Percentiles rank a stretch among this genome's conserved stretches.
Evolutionary conservation across 2,329 filamentous ascomycete genomes (phyloP).

Genomic region (Lachnum nothofagi): DNA sequence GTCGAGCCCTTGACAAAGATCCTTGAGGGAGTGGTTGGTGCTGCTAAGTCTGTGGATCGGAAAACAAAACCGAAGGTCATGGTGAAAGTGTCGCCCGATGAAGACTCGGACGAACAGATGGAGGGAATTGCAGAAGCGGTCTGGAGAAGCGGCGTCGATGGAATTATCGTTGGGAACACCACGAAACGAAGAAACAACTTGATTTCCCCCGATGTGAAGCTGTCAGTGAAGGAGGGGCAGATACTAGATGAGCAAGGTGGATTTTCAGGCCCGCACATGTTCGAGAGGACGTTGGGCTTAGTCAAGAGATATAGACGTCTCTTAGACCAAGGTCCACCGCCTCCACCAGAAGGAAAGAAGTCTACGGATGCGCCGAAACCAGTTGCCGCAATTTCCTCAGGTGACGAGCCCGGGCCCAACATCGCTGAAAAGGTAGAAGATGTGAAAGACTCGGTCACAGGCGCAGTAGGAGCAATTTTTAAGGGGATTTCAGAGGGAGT

Average conservation of each 20-base stretch:
- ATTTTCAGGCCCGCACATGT: constrained; percentile 86
- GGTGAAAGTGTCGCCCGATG: constrained; percentile 97
- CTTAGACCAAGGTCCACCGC: constrained; percentile 50
- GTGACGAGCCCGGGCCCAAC: constrained; percentile 32
- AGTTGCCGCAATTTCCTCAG: constrained; percentile 12
- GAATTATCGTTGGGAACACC: constrained; percentile 95
- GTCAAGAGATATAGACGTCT: constrained; percentile 73
- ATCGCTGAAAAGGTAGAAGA: constrained; percentile 34
- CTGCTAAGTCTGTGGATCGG: constrained; percentile 64
- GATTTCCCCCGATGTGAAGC: constrained; percentile 58
- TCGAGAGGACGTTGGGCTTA: constrained; percentile 70
- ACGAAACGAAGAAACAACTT: constrained; percentile 76
- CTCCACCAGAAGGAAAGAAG: constrained; percentile 26
- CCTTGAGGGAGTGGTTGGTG: constrained; percentile 73
- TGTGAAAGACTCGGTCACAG: constrained; percentile 16
- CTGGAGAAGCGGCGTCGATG: constrained; percentile 79
- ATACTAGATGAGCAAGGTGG: constrained; percentile 75
- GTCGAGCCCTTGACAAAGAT: constrained; percentile 77
- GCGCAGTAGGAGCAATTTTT: too few species aligned
- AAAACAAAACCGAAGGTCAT: constrained; percentile 76
- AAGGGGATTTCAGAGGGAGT: not conserved
- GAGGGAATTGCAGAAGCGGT: constrained; percentile 84
- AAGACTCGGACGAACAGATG: constrained; percentile 79
- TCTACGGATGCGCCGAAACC: not conserved
- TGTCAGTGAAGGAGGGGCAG: constrained; percentile 62